Conservation (phyloP, 2,329 filamentous ascomycete genomes). For the Aureobasidium zeae region DNA sequence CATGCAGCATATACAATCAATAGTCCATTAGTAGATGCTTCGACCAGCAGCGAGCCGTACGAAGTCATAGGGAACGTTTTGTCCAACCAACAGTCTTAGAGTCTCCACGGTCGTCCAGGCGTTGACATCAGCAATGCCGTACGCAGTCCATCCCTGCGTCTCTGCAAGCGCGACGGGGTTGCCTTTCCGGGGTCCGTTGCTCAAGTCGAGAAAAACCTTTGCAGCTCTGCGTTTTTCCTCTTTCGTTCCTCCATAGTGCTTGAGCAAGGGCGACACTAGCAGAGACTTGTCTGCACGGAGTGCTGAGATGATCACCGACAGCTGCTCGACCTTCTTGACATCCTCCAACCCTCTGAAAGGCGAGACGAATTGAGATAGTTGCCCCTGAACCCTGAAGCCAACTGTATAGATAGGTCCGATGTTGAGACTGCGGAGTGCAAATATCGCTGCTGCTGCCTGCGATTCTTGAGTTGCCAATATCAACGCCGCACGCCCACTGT, state of each 20-base stretch:
- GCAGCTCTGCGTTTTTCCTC: slow-evolving; percentile 25
- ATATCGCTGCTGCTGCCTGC: slow-evolving; percentile 70
- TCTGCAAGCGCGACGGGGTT: slow-evolving; percentile 63
- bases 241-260: slow-evolving; percentile 51
- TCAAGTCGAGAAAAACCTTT: slow-evolving; percentile 67
- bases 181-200: slow-evolving; percentile 56
- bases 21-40: slow-evolving; percentile 34
- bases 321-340: slow-evolving; percentile 68
- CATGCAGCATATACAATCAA: slow-evolving; percentile 10
- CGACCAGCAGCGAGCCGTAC: slow-evolving; percentile 61
- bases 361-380: slow-evolving; percentile 56
- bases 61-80: slow-evolving; percentile 84
- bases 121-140: slow-evolving; percentile 68
- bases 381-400: slow-evolving; percentile 56
- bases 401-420: slow-evolving; percentile 77
- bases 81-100: slow-evolving; percentile 65
- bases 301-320: slow-evolving; percentile 74
- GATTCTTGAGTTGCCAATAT: slow-evolving; percentile 63
- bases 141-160: slow-evolving; percentile 67
- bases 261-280: slow-evolving; percentile 66
- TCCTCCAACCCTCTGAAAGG: slow-evolving; percentile 63
- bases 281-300: slow-evolving; percentile 69
- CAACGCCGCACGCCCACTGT: slow-evolving; percentile 64
- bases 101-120: slow-evolving; percentile 81
- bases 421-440: slow-evolving; percentile 64